These are phyloP conservation scores for Boletus reticulatus DNA, from an alignment of 768 basidiomycete genomes.

Conservation along the genomic window DNA sequence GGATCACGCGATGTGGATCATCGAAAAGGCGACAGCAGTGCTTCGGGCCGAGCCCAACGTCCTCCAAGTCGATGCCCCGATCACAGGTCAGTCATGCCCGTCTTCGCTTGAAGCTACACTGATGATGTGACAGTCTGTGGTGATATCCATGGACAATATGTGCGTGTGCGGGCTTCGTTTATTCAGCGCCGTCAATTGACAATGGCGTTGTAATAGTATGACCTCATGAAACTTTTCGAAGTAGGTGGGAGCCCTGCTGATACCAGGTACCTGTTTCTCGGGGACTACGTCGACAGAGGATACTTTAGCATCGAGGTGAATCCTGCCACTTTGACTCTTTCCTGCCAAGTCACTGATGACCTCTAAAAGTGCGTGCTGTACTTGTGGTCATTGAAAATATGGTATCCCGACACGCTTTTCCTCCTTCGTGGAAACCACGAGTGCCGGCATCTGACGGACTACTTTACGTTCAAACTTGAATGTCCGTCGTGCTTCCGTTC, in stretches of 20 bases:
- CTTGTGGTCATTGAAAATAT: conserved; percentile 97
- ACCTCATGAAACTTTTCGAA: conserved; percentile 94
- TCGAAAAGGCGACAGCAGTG: conserved; percentile 83
- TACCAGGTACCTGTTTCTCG: conserved; percentile 88
- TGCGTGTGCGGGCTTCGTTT: conserved; percentile 38
- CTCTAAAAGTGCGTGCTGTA: conserved; percentile 85
- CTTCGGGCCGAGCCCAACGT: conserved; percentile 86
- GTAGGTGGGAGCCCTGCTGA: conserved; percentile 94
- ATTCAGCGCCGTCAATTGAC: conserved; percentile 16
- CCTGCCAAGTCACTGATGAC: neutral
- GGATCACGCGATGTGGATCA: conserved; percentile 92
- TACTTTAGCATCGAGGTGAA: conserved; percentile 91
- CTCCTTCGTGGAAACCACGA: conserved; percentile 98
- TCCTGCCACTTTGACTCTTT: neutral
- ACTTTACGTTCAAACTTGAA: conserved; percentile 99
- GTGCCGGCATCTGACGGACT: conserved; percentile 97
- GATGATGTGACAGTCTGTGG: conserved; percentile 70
- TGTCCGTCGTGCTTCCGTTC: conserved; percentile 51
- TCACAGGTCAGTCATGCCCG: conserved; percentile 66
- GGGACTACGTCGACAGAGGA: conserved; percentile 91
- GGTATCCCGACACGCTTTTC: conserved; percentile 97
- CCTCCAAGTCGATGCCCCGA: conserved; percentile 92
- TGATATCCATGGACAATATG: conserved; percentile 99
- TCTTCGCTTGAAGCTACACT: neutral
- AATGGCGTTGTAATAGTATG: conserved; percentile 54